Evolutionary conservation across 129 eudicot species (phyloP), one percentile per base, ranked within the genome.

Genomic region (Centella asiatica): DNA sequence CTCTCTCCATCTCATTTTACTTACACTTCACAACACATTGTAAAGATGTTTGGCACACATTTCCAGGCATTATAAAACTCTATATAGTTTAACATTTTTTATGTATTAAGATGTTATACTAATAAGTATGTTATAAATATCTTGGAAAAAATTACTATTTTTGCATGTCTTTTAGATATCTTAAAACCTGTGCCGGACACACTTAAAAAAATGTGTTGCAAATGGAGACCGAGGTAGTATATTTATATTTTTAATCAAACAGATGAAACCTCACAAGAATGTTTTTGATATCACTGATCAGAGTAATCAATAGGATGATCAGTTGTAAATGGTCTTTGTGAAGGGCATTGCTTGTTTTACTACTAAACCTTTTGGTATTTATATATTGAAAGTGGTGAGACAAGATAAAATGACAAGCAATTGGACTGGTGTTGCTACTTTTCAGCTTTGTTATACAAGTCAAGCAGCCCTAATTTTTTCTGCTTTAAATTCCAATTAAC

Each of bases 401-500:
- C 4, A 23, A 34, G 15, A 11, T 19, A 33, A 7, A 5, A 22
- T n/a, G 28, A 14, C 62, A 57, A 32, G 45, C 32, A 22, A 4
- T 2, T 57, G 24, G 27, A 45, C 28, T n/a, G 14, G 32, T 59
- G 36, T 36, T 17, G 17, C 24, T 24, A 56, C 44, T 32, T 1
- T 6, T 23, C 9, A 23, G 29, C 18, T 42, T 26, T 20, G 28
- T 4, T 20, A 40, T n/a, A 31, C 19, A 15, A 40, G 63, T 23
- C 44, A 19, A 63, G 46, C 60, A 39, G 40, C 57, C 53, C 54
- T 59, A 60, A 11, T 17, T 40, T 58, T 26, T 48, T 12, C 3
- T 51, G 74, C n/a, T 31, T 20, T 47, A 67, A 14, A 52, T 62
- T 64, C 27, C 18, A 34, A 47, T 53, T 22, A 55, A 57, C 78